Evolutionary conservation across 768 basidiomycete species (phyloP), one percentile per base, ranked within the genome.

Genomic region (Dacryopinax primogenitus): DNA sequence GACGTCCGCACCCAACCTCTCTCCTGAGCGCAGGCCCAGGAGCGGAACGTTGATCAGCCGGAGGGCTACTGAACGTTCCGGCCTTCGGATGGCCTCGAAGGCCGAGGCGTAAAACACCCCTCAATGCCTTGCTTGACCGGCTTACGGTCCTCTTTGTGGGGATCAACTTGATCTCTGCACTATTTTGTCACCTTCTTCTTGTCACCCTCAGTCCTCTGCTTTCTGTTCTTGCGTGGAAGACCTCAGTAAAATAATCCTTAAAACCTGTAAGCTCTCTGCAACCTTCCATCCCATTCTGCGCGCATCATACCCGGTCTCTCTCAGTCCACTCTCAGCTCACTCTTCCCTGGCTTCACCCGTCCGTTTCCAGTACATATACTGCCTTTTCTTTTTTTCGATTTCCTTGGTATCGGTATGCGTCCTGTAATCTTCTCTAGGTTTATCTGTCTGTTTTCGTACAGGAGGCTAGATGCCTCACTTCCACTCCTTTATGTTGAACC

Each of bases 391-490:
- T 6, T 18, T 44, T 44, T 23, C 18, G 23, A 44, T 44, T 44
- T 18, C 41, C 18, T 44, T 44, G 41, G 4, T 44, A 44, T 44
- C 41, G 41, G 41, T 44, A 44, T 44, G 7, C 16, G 41, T 44
- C 41, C 18, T 44, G 41, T 44, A 44, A 44, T 44, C 41, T 44
- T 44, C 23, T 44, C 41, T 44, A 44, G 41, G 41, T 18, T 44
- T 44, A 15, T 15, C 6, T 44, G 16, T 44, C 41, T 37, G 36
- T 44, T 44, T 23, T 44, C 18, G 41, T 44, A 44, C 18, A 44
- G 41, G 41, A 44, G 41, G 41, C 41, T 44, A 44, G 41, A 44
- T 44, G 41, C 41, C 41, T 44, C 41, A 18, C 41, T 44, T 44
- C 41, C 41, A 23, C 41, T 44, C 41, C 18, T 44, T 44, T 44